Percentiles rank a stretch among this genome's conserved stretches.
Conservation (phyloP, 805 yeast genomes). For the Suhomyces pyralidae region DNA sequence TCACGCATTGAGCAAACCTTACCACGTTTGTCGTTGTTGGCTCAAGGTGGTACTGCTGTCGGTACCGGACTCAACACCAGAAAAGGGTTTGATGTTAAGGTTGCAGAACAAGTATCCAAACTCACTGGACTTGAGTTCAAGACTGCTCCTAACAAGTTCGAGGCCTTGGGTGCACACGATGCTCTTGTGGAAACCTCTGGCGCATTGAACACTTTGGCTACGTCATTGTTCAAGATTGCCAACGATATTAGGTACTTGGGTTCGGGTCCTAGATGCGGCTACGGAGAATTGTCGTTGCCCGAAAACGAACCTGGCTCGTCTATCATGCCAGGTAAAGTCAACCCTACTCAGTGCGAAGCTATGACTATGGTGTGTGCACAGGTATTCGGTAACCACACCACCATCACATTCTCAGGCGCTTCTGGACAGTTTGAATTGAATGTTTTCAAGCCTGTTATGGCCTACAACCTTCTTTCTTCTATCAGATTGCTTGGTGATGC, state of each 20-base stretch:
- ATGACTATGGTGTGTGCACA: constrained; percentile 41
- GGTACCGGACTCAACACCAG: constrained; percentile 40
- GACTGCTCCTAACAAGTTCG: constrained; percentile 41
- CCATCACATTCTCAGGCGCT: constrained; percentile 39
- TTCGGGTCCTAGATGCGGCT: constrained; percentile 41
- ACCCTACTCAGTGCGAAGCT: constrained; percentile 41
- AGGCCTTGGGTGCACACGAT: constrained; percentile 41
- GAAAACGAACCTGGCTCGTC: constrained; percentile 42
- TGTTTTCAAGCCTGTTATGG: constrained; percentile 41
- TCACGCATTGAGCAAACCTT: constrained; percentile 30
- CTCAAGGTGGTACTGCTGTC: constrained; percentile 44
- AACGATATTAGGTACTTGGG: constrained; percentile 40
- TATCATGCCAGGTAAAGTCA: constrained; percentile 43
- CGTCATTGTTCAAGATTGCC: constrained; percentile 37
- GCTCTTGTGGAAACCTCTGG: constrained; percentile 41
- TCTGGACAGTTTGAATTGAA: constrained; percentile 41
- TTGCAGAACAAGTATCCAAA: constrained; percentile 32
- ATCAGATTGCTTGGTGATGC: constrained; percentile 36
- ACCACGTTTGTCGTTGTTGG: constrained; percentile 33
- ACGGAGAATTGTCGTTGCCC: constrained; percentile 38
- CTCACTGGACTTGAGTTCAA: constrained; percentile 32
- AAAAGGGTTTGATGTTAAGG: constrained; percentile 34
- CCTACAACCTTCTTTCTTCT: constrained; percentile 33
- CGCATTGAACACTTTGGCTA: constrained; percentile 37
- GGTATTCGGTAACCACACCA: constrained; percentile 39